Percentiles rank a stretch among this genome's conserved stretches.
Evolutionary conservation across 192 early-diverging fungal genomes (phyloP).

Genomic region (Powellomyces hirtus): DNA sequence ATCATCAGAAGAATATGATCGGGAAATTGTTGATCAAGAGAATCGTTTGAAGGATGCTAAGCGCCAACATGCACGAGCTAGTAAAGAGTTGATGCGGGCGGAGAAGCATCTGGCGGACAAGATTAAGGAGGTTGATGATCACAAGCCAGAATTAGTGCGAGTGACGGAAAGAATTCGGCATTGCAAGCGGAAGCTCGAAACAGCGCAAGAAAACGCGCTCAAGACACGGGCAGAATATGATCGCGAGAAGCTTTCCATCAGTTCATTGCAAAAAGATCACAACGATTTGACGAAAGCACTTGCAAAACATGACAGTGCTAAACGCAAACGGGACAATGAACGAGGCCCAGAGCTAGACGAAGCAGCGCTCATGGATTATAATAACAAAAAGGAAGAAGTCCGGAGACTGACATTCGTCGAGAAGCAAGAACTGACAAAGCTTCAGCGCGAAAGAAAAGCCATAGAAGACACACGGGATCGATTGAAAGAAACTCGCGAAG

Average conservation of each 20-base stretch:
- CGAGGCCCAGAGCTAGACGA: constrained; percentile 16
- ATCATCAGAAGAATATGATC: constrained; percentile 7
- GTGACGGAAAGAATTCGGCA: constrained; percentile 76
- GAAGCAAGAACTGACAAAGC: constrained; percentile 63
- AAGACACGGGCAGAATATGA: constrained; percentile 51
- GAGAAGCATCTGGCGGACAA: constrained; percentile 75
- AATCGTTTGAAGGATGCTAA: constrained; percentile 58
- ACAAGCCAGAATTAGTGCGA: constrained; percentile 61
- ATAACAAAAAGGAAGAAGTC: constrained; percentile 67
- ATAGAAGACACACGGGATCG: constrained; percentile 62
- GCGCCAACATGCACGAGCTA: constrained; percentile 70
- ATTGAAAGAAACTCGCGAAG: constrained; percentile 44
- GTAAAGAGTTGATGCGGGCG: constrained; percentile 65
- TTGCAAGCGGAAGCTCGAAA: constrained; percentile 62
- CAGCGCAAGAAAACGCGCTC: constrained; percentile 57
- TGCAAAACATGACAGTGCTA: constrained; percentile 32
- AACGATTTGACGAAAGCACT: constrained; percentile 27
- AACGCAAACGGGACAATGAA: constrained; percentile 32
- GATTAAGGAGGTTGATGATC: constrained; percentile 70
- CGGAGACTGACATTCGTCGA: constrained; percentile 64
- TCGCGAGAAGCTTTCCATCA: constrained; percentile 50
- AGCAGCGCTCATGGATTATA: constrained; percentile 53
- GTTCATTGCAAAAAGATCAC: constrained; percentile 47
- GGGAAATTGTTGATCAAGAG: constrained; percentile 33
- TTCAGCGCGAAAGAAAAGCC: constrained; percentile 66